Evolutionary conservation across 352 stramenopile species (phyloP).

Genomic region (Saprolegnia parasitica): DNA sequence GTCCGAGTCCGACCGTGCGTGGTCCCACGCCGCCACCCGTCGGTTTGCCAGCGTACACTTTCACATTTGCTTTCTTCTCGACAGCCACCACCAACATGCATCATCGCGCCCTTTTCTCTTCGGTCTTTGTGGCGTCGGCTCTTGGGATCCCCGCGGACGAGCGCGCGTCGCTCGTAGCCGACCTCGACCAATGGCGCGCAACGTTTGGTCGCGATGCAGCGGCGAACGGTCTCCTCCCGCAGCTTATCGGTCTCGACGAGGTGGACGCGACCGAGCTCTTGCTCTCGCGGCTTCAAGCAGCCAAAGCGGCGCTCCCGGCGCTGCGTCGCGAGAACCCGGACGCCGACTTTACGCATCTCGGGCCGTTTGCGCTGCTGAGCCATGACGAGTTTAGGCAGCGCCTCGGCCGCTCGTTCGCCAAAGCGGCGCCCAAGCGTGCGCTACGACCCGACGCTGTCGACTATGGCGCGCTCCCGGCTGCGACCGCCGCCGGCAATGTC

Average conservation of each 20-base stretch:
- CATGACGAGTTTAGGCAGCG: slow-evolving; percentile 68
- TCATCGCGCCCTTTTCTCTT: no score
- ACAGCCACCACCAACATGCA: no score
- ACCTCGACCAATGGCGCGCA: slow-evolving; percentile 9
- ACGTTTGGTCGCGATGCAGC: not conserved
- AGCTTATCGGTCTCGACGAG: not conserved
- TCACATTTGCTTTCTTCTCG: no score
- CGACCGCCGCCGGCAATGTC: slow-evolving; percentile 34
- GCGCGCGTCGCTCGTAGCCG: not conserved
- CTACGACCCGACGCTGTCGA: not conserved
- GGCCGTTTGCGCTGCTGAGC: slow-evolving; percentile 82
- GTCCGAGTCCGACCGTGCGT: no score
- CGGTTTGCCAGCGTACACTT: no score
- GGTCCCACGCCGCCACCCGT: no score
- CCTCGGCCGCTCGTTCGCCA: slow-evolving; percentile 19
- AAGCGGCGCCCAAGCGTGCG: no score
- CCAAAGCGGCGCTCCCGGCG: slow-evolving; percentile 32
- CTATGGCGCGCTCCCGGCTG: no score
- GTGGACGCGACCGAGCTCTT: not conserved
- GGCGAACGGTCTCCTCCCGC: not conserved
- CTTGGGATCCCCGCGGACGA: slow-evolving; percentile 9
- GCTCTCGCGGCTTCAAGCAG: slow-evolving; percentile 3
- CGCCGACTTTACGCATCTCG: slow-evolving; percentile 58
- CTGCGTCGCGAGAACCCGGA: slow-evolving; percentile 73
- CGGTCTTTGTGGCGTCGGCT: no score